Evolutionary conservation across 2,329 filamentous ascomycete genomes (phyloP), one percentile per base, ranked within the genome.

Genomic region (Aureobasidium musti): DNA sequence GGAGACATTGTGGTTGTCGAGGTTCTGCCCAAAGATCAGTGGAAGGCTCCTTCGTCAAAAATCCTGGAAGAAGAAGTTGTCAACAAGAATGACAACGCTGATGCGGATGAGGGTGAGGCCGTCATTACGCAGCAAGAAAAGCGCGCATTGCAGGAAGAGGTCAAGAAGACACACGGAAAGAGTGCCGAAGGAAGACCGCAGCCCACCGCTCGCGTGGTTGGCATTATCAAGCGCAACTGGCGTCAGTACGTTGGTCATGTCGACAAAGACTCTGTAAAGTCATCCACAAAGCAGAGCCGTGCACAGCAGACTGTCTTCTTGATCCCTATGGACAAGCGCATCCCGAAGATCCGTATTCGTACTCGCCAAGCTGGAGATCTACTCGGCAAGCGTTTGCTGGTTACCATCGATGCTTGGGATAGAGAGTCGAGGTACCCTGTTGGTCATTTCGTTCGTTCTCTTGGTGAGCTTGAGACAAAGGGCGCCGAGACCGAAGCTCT

Each of bases 401-500:
- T 97, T 49, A 93, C 92, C 0, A 96, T 99, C 70, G 95, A 99
- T 78, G 88, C 91, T 1, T 99, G 95, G 95, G 92, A 97, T 68
- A 86, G 92, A 69, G 92, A 97, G 75, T 96, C 93, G 4, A 86
- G 95, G 67, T 95, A 98, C 75, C 95, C 95, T 1, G 86, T 91
- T 21, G 95, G 95, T 13, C 95, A 99, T 77, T 96, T 98, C 73
- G 90, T 99, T 57, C 90, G 95, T 68, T 95, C 92, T 28, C 81
- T 99, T 10, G 95, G 95, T 70, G 93, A 97, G 77, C 81, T 99
- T 54, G 95, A 99, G 79, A 96, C 91, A 6, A 98, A 99, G 78
- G 92, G 91, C n/a, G 95, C 95, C 8, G 95, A 98, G 80, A 99
- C 95, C 0, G 95, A 99, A 77, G 95, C 95, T 23, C 81, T 99